Base-by-base conservation (phyloP, 1,284 basidiomycete species). In the Athelia psychrophila region DNA sequence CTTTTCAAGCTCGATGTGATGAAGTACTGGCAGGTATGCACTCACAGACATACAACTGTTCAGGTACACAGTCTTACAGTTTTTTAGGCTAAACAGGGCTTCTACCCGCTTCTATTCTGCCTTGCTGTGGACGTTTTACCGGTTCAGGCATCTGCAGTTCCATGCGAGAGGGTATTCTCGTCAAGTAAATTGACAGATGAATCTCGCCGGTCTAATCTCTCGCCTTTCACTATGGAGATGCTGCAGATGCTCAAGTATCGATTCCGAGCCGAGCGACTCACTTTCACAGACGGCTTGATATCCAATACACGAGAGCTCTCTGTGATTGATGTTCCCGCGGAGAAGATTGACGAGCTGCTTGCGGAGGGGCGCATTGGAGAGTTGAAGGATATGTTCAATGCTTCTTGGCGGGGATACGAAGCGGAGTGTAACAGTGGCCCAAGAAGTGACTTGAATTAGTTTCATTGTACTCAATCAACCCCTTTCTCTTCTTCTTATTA, bases 91-190 rank as follows among this genome's bases (percentile, higher is more conserved):
- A 49, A 49, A 33, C 23, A 54, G 47, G 25, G 15, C 15, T 23
- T 48, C 22, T 59, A 51, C 33, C 54, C 52, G 3, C 44, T 53
- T 15, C 53, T 63, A 1, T 62, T 51, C 48, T 47, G 50, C 1
- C 45, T 67, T 16, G 65, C 64, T 1, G 48, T 67, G 10, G 62
- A 69, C 53, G 53, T 68, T n/a, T 56, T 69, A 1, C 64, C 64
- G 3, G 57, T 54, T 16, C 66, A 68, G 38, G 66, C 64, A 9
- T 69, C 64, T 1, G 54, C 68, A 9, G 64, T 69, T 20, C 61
- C 68, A n/a, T 68, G 59, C 33, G 61, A 70, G 50, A 48, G 61
- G 2, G 58, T 64, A 6, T 71, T 71, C 47, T 69, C 62, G 8
- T 67, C 64, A 3, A 60, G 57, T 50, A 62, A 61, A 27, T 60